These are phyloP conservation scores for Trametes maxima DNA, from an alignment of 768 basidiomycete species.

Conservation along the genomic window DNA sequence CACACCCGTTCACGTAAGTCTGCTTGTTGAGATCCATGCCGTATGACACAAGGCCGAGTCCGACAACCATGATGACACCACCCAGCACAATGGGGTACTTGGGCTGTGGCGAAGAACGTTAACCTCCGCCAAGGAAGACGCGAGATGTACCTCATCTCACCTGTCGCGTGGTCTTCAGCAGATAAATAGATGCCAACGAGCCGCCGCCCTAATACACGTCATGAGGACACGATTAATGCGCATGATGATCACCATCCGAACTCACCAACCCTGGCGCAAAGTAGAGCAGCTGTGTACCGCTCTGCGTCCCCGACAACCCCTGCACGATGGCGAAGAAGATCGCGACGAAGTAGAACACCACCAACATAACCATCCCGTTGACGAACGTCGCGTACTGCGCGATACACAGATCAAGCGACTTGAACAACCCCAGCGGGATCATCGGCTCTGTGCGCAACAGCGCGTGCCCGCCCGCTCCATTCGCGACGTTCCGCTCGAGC, in stretches of 20 bases:
- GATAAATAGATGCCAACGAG: conserved; percentile 34
- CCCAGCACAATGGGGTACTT: conserved; percentile 45
- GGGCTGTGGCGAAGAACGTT: conserved; percentile 34
- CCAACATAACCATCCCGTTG: conserved; percentile 51
- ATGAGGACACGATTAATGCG: too few relatives aligned
- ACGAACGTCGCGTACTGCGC: conserved; percentile 43
- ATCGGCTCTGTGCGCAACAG: conserved; percentile 42
- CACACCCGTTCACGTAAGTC: conserved; percentile 39
- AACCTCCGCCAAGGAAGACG: neutral
- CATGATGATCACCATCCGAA: too few relatives aligned
- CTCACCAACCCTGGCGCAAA: conserved; percentile 52
- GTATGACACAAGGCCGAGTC: conserved; percentile 45
- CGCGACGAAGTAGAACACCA: conserved; percentile 56
- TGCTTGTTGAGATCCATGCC: conserved; percentile 43
- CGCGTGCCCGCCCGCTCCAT: conserved; percentile 4
- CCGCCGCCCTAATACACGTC: conserved; percentile 41
- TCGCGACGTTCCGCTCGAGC: conserved; percentile 34
- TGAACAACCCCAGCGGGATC: conserved; percentile 50
- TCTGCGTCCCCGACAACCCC: conserved; percentile 40
- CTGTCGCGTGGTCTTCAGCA: conserved; percentile 42
- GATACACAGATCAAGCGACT: conserved; percentile 43
- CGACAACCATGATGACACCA: conserved; percentile 39
- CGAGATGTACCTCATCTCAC: conserved; percentile 23
- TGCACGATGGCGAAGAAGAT: conserved; percentile 54
- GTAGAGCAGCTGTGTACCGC: conserved; percentile 53